Evolutionary conservation across 176 grass and related monocot genomes (phyloP).

Genomic region (Aegilops umbellulata): DNA sequence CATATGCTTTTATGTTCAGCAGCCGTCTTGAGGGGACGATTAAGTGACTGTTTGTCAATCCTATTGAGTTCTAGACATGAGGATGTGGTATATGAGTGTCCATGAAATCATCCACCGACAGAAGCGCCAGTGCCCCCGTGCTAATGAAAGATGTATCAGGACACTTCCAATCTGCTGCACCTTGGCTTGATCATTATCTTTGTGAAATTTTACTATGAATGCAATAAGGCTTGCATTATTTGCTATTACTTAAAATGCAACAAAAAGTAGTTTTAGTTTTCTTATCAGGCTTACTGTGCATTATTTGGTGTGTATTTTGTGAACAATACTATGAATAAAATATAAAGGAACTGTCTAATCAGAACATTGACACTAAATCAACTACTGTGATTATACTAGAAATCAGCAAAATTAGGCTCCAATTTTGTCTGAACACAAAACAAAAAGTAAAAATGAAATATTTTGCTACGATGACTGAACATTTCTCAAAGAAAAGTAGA

Average conservation of each 20-base stretch:
- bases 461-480: too few species aligned
- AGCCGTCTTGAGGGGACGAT: constrained; percentile 23
- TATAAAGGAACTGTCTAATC: background rate
- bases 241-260: background rate
- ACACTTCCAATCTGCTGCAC: background rate
- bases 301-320: background rate
- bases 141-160: too few species aligned
- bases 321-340: background rate
- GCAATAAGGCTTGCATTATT: too few species aligned
- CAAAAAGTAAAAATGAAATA: too few species aligned
- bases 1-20: constrained; percentile 25
- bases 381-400: too few species aligned
- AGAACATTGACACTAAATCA: too few species aligned
- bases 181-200: too few species aligned
- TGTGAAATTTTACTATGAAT: too few species aligned
- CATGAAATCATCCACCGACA: background rate
- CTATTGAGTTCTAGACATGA: constrained; percentile 4
- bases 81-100: background rate
- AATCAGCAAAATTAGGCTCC: too few species aligned
- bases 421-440: too few species aligned
- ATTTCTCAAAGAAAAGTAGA: too few species aligned
- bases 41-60: constrained; percentile 16
- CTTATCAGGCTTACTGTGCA: background rate
- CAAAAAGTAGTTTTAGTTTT: background rate
- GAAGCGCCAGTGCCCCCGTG: background rate